Evolutionary conservation across 192 early-diverging fungal genomes (phyloP), one percentile per base, ranked within the genome.

Genomic region (Pecoramyces ruminantium): DNA sequence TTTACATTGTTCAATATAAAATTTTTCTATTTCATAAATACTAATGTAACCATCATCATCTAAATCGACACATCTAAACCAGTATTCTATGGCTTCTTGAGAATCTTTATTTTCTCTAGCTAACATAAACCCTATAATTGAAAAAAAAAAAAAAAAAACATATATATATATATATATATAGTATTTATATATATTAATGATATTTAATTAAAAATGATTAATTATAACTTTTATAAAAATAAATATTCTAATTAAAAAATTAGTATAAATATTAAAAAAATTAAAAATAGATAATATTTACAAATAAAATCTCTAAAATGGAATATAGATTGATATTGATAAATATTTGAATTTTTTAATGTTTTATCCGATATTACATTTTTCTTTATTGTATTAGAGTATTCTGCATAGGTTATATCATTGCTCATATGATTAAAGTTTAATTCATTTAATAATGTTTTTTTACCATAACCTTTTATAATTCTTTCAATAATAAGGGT

Each of bases 1-100:
- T 80, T 86, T 86, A 78, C 87, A 85, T 84, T 97, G 95, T 84
- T 98, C 94, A 77, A 93, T 90, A 85, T 90, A 98, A 82, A 96
- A 94, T 78, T 93, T 88, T 58, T 91, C 87, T 4, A 98, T 84
- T 83, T 98, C 97, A 82, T 94, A 93, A 25, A 93, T 88, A 29
- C 92, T 90, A 18, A 98, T 85, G 3, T 92, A 82, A 16, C 97
- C 97, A 83, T 97, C 95, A 18, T 92, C 93, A 83, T 98, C 96
- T 18, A 92, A 83, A 83, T 98, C 97, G 84, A 98, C 86, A 81
- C 94, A 95, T 79, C 95, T 89, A 87, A 98, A 98, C 96, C 96
- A 97, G 85, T 92, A 92, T 82, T 92, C 94, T 81, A 91, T 85
- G 21, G 85, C 87, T 17, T 89, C 86, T 25, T 85, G 86, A 5